Conservation (phyloP, 495 filamentous ascomycete genomes). For the Aspergillus mulundensis region DNA sequence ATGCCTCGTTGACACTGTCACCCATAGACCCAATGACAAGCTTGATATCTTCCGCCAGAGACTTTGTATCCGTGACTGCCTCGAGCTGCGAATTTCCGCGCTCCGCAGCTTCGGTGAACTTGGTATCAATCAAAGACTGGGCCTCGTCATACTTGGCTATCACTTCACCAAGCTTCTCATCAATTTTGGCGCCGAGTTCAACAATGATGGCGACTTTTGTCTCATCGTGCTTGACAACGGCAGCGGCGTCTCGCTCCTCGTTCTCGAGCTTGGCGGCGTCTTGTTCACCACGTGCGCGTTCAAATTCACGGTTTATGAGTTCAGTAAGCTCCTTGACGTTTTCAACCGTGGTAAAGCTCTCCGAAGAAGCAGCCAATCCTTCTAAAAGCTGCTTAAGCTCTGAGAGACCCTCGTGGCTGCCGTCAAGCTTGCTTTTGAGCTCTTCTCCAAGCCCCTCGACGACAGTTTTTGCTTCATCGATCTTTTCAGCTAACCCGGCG, state of each 20-base stretch:
- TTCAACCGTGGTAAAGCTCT: slow-evolving; percentile 51
- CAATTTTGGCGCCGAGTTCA: slow-evolving; percentile 62
- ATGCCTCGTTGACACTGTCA: slow-evolving; percentile 72
- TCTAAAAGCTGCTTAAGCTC: slow-evolving; percentile 59
- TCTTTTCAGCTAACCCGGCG: slow-evolving; percentile 52
- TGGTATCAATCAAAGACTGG: slow-evolving; percentile 63
- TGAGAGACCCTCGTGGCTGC: slow-evolving; percentile 51
- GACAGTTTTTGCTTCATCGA: slow-evolving; percentile 54
- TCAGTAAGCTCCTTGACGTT: slow-evolving; percentile 80
- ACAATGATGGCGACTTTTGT: slow-evolving; percentile 51
- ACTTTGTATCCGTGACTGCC: slow-evolving; percentile 65
- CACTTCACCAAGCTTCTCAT: slow-evolving; percentile 72
- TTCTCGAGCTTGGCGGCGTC: slow-evolving; percentile 67
- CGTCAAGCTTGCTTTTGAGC: slow-evolving; percentile 57
- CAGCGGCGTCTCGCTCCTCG: slow-evolving; percentile 70
- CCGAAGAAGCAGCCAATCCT: slow-evolving; percentile 56
- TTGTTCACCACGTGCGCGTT: slow-evolving; percentile 64
- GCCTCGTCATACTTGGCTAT: slow-evolving; percentile 80
- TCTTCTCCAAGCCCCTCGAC: slow-evolving; percentile 62
- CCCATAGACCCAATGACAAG: slow-evolving; percentile 80
- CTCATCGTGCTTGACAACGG: slow-evolving; percentile 66
- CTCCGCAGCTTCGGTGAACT: slow-evolving; percentile 61
- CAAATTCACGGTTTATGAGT: slow-evolving; percentile 73
- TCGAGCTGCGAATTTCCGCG: slow-evolving; percentile 64
- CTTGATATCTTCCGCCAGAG: slow-evolving; percentile 79